A percentile compares a stretch with the other conserved stretches of the same genome.
phyloP scores from a whole-genome alignment of 78 protist species.

The slime mould (Dictyostelium discoideum) region dicty_2.7 NC_007090.3:5252501-5253000 shows the following conservation, averaged over 20 bases:
- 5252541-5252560: slow-evolving; percentile 80
- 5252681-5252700: slow-evolving; percentile 58
- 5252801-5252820: slow-evolving; percentile 48
- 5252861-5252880: slow-evolving; percentile 12
- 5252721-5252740: neutral
- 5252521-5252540: slow-evolving; percentile 78
- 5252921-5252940: neutral
- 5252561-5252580: slow-evolving; percentile 23
- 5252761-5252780: slow-evolving; percentile 56
- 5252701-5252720: slow-evolving; percentile 31
- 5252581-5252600: neutral
- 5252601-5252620: slow-evolving; percentile 62
- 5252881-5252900: slow-evolving; percentile 6
- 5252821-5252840: slow-evolving; percentile 27
- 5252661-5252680: slow-evolving; percentile 68
- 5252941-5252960: neutral
- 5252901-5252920: neutral
- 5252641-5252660: slow-evolving; percentile 46
- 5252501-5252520: slow-evolving; percentile 38
- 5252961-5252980: too few species aligned
- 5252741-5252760: slow-evolving; percentile 23
- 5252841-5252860: neutral
- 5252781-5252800: slow-evolving; percentile 59
- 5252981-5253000: too few species aligned
- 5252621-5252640: slow-evolving; percentile 62